Base-by-base conservation (phyloP, 495 filamentous ascomycete genomes). In the Penicillium odoratum region DNA sequence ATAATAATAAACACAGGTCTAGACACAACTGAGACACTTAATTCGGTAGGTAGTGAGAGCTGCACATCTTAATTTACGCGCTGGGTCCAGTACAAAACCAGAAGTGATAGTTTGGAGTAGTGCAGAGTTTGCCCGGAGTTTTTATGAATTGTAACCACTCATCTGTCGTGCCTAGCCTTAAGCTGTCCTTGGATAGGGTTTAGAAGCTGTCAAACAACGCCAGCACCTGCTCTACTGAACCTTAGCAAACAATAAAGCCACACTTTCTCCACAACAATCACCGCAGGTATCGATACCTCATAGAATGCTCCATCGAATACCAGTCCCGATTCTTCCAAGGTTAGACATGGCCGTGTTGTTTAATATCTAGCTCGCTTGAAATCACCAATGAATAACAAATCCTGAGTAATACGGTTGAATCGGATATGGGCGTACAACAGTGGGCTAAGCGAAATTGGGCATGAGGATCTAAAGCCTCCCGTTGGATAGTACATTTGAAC, bases 401-500 rank as follows among this genome's bases (percentile, higher is more conserved):
- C 15, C 45, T 29, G 26, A 48, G 13, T 7, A 60, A 48, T 48
- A 53, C 53, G 43, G 13, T 16, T 40, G 38, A 47, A 53, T 50
- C 31, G 29, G 29, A 50, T 46, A 52, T 44, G 51, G 48, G 51
- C 7, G 66, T 67, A 51, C 58, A 57, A 64, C 65, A 55, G 58
- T 62, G 64, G 63, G 31, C 59, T 66, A 72, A 71, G 66, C 68
- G 71, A 75, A 74, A 75, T 75, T 75, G 59, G 62, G 57, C 53
- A 50, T 57, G 68, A 49, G 64, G 66, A 68, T 66, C 63, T 58
- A 49, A 34, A n/a, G 51, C 54, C 44, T 65, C 59, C 61, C 38
- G 57, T 76, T 76, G 71, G 71, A 53, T 61, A 52, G 42, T 59
- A 55, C 52, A 8, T 25, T 46, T 54, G 49, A 57, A 55, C 58